Evolutionary conservation across 2,329 filamentous ascomycete species (phyloP).

Genomic region (Phyllosticta paracitricarpa): DNA sequence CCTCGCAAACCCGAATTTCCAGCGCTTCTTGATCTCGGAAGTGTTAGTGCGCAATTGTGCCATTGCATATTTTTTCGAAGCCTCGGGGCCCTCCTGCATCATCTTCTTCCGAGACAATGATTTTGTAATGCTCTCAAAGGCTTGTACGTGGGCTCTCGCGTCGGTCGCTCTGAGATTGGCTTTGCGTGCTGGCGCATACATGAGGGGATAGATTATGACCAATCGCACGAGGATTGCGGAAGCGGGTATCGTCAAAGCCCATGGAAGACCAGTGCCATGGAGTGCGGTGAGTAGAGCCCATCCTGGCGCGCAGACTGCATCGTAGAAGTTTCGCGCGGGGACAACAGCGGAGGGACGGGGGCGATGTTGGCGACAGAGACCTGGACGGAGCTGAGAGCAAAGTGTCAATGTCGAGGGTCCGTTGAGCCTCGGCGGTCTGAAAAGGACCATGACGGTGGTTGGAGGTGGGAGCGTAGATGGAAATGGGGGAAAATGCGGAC

Average conservation of each 20-base stretch:
- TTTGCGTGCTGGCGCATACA: conserved; percentile 32
- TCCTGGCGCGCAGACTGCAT: background rate
- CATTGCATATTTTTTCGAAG: background rate
- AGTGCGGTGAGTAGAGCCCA: background rate
- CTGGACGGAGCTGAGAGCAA: conserved; percentile 39
- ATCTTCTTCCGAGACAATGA: background rate
- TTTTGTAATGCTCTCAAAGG: background rate
- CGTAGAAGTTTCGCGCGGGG: conserved; percentile 5
- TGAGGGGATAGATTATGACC: conserved; percentile 37
- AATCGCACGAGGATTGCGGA: conserved; percentile 43
- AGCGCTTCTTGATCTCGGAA: background rate
- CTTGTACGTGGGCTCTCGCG: background rate
- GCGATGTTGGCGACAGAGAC: conserved; percentile 32
- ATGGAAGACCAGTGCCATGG: conserved; percentile 43
- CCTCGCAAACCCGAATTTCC: background rate
- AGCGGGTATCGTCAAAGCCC: conserved; percentile 45
- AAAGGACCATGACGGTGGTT: conserved; percentile 12
- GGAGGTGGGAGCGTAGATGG: conserved; percentile 20
- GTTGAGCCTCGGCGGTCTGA: conserved; percentile 15
- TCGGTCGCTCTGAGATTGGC: conserved; percentile 32
- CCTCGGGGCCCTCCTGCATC: background rate
- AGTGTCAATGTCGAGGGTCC: conserved; percentile 17
- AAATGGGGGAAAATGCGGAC: conserved; percentile 13
- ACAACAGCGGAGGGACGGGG: conserved; percentile 34
- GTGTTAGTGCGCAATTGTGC: background rate